Percentiles rank a stretch among this genome's conserved stretches.
Evolutionary conservation across 2,329 filamentous ascomycete genomes (phyloP).

Genomic region (Calonectria pauciramosa): DNA sequence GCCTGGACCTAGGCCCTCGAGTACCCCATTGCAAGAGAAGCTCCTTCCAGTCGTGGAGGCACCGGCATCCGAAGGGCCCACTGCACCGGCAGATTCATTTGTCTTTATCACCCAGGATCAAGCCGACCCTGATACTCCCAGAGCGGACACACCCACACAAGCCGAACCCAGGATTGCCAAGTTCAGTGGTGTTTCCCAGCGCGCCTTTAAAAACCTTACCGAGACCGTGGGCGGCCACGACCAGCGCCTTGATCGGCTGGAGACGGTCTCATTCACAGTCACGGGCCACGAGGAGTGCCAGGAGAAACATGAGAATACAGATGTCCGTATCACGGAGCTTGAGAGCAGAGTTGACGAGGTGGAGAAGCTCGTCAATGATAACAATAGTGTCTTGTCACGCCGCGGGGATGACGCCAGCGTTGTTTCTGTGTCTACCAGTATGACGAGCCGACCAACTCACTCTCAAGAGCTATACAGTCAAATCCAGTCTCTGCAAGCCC

Average conservation of each 20-base stretch:
- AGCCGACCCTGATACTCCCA: constrained; percentile 34
- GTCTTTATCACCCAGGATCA: constrained; percentile 40
- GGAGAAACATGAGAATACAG: constrained; percentile 76
- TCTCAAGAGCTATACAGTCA: constrained; percentile 64
- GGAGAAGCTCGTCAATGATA: constrained; percentile 67
- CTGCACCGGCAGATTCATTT: constrained; percentile 42
- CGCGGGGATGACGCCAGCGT: constrained; percentile 61
- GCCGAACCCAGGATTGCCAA: constrained; percentile 43
- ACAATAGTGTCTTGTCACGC: constrained; percentile 56
- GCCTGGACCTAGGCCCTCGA: constrained; percentile 44
- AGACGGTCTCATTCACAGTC: constrained; percentile 78
- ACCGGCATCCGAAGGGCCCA: constrained; percentile 32
- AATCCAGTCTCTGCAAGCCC: constrained; percentile 63
- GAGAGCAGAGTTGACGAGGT: constrained; percentile 74
- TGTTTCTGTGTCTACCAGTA: constrained; percentile 61
- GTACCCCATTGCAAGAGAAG: constrained; percentile 50
- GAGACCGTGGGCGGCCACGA: constrained; percentile 72
- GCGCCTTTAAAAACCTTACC: constrained; percentile 60
- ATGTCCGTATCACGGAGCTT: constrained; percentile 77
- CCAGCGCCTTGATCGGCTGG: constrained; percentile 75
- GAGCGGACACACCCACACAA: constrained; percentile 43
- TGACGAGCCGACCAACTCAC: constrained; percentile 54
- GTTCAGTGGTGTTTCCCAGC: constrained; percentile 47
- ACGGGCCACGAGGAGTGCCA: constrained; percentile 77
- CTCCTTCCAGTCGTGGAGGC: constrained; percentile 33